A percentile compares a stretch with the other conserved stretches of the same genome.
Conservation (phyloP, 208 protist species). For the Trypanosomatidae sp. region DNA sequence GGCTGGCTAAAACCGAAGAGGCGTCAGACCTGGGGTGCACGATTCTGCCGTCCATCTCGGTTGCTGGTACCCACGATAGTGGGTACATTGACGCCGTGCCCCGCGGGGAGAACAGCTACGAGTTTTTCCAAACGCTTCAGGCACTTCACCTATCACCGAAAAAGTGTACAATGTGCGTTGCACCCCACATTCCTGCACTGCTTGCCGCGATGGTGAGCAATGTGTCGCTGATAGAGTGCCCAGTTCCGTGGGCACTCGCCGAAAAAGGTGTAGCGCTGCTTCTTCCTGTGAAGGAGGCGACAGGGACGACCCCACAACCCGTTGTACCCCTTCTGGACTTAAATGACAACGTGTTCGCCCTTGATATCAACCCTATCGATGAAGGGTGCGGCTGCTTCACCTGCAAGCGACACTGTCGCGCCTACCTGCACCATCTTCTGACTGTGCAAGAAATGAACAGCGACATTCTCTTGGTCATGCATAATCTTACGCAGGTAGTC, state of each 20-base stretch:
- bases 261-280: slow-evolving; percentile 70
- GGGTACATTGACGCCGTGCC: slow-evolving; percentile 37
- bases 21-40: slow-evolving; percentile 20
- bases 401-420: slow-evolving; percentile 70
- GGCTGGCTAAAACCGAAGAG: slow-evolving; percentile 32
- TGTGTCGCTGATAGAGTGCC: slow-evolving; percentile 65
- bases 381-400: slow-evolving; percentile 72
- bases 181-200: slow-evolving; percentile 40
- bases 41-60: slow-evolving; percentile 31
- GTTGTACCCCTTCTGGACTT: slow-evolving; percentile 67
- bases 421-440: slow-evolving; percentile 88
- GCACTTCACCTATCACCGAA: slow-evolving; percentile 19
- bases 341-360: slow-evolving; percentile 61
- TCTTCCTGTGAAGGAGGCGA: slow-evolving; percentile 17
- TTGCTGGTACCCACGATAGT: slow-evolving; percentile 4
- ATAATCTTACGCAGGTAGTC: slow-evolving; percentile 66
- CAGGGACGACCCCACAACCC: slow-evolving; percentile 6
- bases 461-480: slow-evolving; percentile 74
- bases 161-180: slow-evolving; percentile 38
- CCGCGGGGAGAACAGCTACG: slow-evolving; percentile 34
- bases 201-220: slow-evolving; percentile 43
- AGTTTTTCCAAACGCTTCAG: slow-evolving; percentile 37
- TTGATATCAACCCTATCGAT: slow-evolving; percentile 62
- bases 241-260: slow-evolving; percentile 73
- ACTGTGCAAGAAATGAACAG: slow-evolving; percentile 92